Evolutionary conservation across 129 eudicot species (phyloP).

Genomic region (Smallanthus sonchifolius): DNA sequence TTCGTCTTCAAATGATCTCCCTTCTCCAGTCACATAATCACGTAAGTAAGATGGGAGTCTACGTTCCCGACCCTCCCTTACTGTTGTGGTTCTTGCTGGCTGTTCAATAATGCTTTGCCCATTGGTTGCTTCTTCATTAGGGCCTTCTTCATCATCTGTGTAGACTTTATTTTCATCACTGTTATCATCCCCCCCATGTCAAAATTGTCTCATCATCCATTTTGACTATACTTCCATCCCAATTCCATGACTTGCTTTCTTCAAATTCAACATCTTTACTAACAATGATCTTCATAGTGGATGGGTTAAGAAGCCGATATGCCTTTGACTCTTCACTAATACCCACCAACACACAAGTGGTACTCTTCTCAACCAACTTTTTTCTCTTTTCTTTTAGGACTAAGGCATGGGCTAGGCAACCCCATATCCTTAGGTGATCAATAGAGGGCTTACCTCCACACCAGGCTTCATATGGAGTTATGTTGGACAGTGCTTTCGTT

Average conservation of each 20-base stretch:
- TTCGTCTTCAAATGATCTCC: background rate
- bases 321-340: slow-evolving; percentile 14
- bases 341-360: background rate
- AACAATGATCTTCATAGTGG: too few relatives aligned
- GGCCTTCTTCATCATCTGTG: background rate
- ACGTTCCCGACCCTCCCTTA: background rate
- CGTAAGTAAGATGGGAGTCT: background rate
- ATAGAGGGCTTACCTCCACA: too few relatives aligned
- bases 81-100: background rate
- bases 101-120: background rate
- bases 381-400: background rate
- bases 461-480: too few relatives aligned
- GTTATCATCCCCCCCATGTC: too few relatives aligned
- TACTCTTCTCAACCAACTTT: background rate
- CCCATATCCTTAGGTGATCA: background rate
- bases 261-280: too few relatives aligned
- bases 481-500: too few relatives aligned
- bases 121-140: background rate
- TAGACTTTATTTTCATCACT: too few relatives aligned
- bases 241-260: too few relatives aligned
- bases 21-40: background rate
- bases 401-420: background rate
- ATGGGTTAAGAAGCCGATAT: too few relatives aligned
- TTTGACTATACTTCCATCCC: too few relatives aligned
- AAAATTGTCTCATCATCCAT: too few relatives aligned